Evolutionary conservation across 1,284 basidiomycete genomes (phyloP).

Genomic region (Sanghuangporus weigelae): DNA sequence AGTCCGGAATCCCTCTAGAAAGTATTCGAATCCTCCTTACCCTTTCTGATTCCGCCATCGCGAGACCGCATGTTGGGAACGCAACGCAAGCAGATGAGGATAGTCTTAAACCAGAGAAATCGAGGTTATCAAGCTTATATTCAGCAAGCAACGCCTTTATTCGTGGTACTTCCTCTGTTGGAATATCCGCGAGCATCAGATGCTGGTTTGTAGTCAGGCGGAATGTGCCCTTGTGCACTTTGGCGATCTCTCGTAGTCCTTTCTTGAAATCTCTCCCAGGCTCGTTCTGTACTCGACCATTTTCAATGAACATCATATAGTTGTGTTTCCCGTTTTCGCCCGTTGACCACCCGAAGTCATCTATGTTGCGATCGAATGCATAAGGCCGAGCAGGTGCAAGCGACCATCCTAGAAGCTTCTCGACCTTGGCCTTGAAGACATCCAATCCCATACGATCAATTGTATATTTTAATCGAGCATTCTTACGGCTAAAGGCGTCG

Average conservation of each 20-base stretch:
- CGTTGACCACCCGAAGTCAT: constrained; percentile 90
- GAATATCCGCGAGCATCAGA: constrained; percentile 83
- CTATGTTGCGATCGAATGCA: constrained; percentile 86
- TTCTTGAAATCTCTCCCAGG: constrained; percentile 90
- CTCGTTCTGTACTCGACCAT: constrained; percentile 94
- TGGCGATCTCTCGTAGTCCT: constrained; percentile 88
- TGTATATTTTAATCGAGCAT: constrained; percentile 95
- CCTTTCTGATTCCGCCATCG: constrained; percentile 93
- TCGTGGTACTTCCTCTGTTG: constrained; percentile 62
- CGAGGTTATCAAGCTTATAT: constrained; percentile 90
- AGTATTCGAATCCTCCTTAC: constrained; percentile 31
- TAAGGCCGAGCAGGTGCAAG: constrained; percentile 73
- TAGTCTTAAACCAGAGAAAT: constrained; percentile 76
- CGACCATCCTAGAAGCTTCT: constrained; percentile 80
- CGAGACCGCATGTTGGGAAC: constrained; percentile 90
- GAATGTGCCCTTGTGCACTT: constrained; percentile 92
- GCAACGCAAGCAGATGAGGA: constrained; percentile 94
- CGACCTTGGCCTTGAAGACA: constrained; percentile 86
- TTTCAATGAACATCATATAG: constrained; percentile 95
- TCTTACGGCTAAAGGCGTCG: constrained; percentile 38
- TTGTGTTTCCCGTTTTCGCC: constrained; percentile 89
- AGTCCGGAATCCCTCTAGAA: constrained; percentile 1
- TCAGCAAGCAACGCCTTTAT: constrained; percentile 81
- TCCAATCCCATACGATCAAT: constrained; percentile 91
- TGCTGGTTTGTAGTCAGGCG: constrained; percentile 95